phyloP scores from a whole-genome alignment of 805 yeast genomes.

The Myxozyma geophila region DNA sequence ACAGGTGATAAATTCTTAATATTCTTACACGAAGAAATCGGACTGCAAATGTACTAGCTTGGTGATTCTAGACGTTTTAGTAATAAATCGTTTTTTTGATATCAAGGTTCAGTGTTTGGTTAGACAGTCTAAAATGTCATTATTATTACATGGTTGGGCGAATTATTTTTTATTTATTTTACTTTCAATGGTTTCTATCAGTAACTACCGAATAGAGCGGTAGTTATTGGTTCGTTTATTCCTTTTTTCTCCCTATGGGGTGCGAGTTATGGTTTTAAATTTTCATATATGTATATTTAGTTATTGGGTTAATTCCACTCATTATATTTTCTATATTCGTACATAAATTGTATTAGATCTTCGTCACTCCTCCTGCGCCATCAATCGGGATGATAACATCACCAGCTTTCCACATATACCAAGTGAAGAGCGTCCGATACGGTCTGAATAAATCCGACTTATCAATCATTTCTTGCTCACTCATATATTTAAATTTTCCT shows the following conservation, averaged over 20 bases:
- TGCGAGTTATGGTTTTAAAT: neutral
- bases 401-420: constrained; percentile 38
- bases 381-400: constrained; percentile 33
- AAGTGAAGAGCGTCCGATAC: constrained; percentile 48
- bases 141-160: constrained; percentile 11
- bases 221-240: neutral
- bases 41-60: neutral
- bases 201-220: neutral
- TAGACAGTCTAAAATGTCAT: neutral
- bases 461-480: constrained; percentile 63
- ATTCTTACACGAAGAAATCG: neutral
- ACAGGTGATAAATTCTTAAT: neutral
- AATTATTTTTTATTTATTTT: neutral
- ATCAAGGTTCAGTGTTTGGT: neutral
- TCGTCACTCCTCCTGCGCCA: constrained; percentile 8
- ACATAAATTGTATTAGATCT: too few relatives aligned
- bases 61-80: neutral
- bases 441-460: constrained; percentile 68
- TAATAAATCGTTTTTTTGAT: too few relatives aligned
- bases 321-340: neutral
- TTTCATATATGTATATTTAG: constrained; percentile 7
- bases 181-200: neutral
- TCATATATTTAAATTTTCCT: constrained; percentile 44
- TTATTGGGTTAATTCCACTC: constrained; percentile 2
- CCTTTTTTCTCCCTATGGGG: neutral